Conservation (phyloP, 306 rosid species). For the Mucuna pruriens region DNA sequence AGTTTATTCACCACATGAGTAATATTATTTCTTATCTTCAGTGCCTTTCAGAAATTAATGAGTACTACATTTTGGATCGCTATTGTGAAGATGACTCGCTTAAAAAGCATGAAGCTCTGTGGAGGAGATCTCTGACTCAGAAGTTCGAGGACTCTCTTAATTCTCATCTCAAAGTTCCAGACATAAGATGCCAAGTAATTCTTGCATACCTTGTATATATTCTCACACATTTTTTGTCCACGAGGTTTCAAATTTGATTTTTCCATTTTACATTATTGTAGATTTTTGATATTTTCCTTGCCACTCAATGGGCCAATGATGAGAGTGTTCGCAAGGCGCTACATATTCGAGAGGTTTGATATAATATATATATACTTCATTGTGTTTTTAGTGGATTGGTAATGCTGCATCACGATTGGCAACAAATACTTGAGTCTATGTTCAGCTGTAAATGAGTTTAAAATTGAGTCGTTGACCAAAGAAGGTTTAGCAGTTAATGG, state of each 20-base stretch:
- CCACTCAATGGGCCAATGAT: conserved; percentile 35
- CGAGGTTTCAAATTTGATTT: conserved; percentile 4
- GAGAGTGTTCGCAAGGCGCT: conserved; percentile 38
- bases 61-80: conserved; percentile 41
- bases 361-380: neutral
- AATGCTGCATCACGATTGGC: neutral
- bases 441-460: neutral
- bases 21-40: conserved; percentile 23
- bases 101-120: neutral
- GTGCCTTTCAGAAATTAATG: conserved; percentile 48
- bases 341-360: conserved; percentile 45
- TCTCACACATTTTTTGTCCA: neutral
- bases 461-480: neutral
- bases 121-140: conserved; percentile 44
- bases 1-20: neutral
- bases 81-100: conserved; percentile 32
- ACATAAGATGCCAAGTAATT: conserved; percentile 49
- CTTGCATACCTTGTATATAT: neutral
- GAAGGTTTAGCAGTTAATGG: neutral
- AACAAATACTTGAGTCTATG: neutral
- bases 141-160: neutral
- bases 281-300: conserved; percentile 34
- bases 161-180: conserved; percentile 33
- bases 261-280: conserved; percentile 9
- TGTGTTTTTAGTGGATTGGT: neutral